A percentile compares a stretch with the other conserved stretches of the same genome.
Evolutionary conservation across 176 grass and related monocot genomes (phyloP).

Genomic region (Aegilops umbellulata): DNA sequence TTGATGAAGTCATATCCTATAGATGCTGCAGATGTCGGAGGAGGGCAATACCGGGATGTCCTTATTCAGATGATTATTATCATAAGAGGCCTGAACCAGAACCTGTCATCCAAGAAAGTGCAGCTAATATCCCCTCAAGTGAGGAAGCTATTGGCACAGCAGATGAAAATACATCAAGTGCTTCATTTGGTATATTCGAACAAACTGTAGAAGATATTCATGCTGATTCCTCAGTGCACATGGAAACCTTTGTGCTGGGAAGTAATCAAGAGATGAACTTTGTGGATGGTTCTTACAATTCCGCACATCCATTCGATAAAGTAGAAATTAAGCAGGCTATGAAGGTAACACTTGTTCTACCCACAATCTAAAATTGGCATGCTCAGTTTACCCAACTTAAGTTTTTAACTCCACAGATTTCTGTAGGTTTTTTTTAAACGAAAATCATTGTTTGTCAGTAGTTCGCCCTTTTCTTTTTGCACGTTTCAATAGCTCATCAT

Average conservation of each 20-base stretch:
- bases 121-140: background rate
- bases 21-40: conserved; percentile 67
- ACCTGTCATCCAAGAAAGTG: conserved; percentile 47
- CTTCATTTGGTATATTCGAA: conserved; percentile 31
- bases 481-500: too few relatives aligned
- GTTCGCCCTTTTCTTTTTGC: background rate
- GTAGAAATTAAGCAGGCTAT: background rate
- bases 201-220: conserved; percentile 16
- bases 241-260: background rate
- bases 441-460: background rate
- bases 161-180: conserved; percentile 15
- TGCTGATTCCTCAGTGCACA: conserved; percentile 11
- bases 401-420: background rate
- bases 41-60: conserved; percentile 51
- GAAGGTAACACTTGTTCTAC: background rate
- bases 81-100: conserved; percentile 39
- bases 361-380: background rate
- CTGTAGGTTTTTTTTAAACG: background rate
- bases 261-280: conserved; percentile 46
- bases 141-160: conserved; percentile 10
- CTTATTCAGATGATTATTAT: conserved; percentile 35
- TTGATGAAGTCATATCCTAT: conserved; percentile 51
- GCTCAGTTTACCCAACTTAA: background rate
- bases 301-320: background rate
- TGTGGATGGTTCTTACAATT: background rate